Base-by-base conservation (phyloP, 805 yeast genomes). In the Saccharomycopsis javanensis region DNA sequence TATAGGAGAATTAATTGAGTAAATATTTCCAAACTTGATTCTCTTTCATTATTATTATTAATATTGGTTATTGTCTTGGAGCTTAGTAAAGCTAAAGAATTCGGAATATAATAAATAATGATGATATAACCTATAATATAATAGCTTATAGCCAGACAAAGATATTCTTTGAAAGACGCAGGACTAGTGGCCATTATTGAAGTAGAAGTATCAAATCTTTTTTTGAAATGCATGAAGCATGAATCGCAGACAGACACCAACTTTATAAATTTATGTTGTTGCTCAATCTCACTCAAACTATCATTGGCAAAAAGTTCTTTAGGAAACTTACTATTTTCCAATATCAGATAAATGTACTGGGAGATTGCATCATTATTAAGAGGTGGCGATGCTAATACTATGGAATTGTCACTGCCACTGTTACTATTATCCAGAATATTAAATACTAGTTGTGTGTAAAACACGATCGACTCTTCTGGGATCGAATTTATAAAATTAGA, bases 101-200 rank as follows among this genome's bases (percentile, higher is more conserved):
- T 33, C 3, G 62, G 62, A 45, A 60, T 50, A 28, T 57, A 57
- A 34, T 60, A 42, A 20, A 60, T 50, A 5, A 57, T 25, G 16
- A 60, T 34, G 15, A 55, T 51, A 53, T 57, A 60, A 4, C 62
- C 62, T 8, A 60, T 28, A n/a, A 57, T 38, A 31, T 57, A 60
- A 42, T 55, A 60, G 2, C 61, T 58, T 7, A 60, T 23, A 5
- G 62, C 50, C 50, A 57, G 62, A 18, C 48, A 28, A 42, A 42
- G 48, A 42, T 42, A 42, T 20, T 42, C 48, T 42, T 42, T 42
- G 28, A 15, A 33, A 20, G 38, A 38, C 37, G 46, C 62, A 57
- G 48, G 27, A 48, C 45, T 31, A 16, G 48, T 11, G 23, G 28
- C 28, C 23, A 42, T 23, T n/a, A 42, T 23, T 8, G n/a, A 23